Conservation (phyloP, 163 green algal genomes). For the Chlorella variabilis region DNA sequence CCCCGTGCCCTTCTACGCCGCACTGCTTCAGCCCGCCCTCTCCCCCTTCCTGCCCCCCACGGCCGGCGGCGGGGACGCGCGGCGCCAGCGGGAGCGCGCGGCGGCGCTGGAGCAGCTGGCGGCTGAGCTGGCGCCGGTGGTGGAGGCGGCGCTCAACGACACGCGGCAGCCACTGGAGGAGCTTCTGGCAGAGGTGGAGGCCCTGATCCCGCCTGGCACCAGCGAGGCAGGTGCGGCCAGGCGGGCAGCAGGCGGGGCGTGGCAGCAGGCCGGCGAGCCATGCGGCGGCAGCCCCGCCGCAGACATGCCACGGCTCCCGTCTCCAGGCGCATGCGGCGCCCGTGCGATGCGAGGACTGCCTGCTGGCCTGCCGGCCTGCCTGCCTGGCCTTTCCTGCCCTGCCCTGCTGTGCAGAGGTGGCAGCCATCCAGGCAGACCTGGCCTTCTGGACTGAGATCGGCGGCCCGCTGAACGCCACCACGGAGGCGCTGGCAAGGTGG, state of each 20-base stretch:
- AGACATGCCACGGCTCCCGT: too few species aligned
- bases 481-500: slow-evolving; percentile 4
- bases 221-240: background rate
- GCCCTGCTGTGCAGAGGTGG: background rate
- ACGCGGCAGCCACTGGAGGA: background rate
- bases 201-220: background rate
- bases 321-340: too few species aligned
- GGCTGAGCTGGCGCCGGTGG: background rate
- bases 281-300: too few species aligned
- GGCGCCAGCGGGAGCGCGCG: background rate
- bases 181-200: background rate
- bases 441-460: background rate
- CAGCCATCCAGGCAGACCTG: background rate
- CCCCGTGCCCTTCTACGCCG: background rate
- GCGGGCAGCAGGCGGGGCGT: background rate
- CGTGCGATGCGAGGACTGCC: too few species aligned
- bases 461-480: background rate
- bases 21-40: slow-evolving; percentile 1
- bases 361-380: background rate
- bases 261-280: too few species aligned
- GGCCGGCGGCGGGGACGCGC: too few species aligned
- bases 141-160: background rate
- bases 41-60: background rate
- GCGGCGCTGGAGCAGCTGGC: background rate
- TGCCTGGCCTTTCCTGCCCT: background rate